phyloP scores from a whole-genome alignment of 345 rosid species.

The Euphorbia pulcherrima region DNA sequence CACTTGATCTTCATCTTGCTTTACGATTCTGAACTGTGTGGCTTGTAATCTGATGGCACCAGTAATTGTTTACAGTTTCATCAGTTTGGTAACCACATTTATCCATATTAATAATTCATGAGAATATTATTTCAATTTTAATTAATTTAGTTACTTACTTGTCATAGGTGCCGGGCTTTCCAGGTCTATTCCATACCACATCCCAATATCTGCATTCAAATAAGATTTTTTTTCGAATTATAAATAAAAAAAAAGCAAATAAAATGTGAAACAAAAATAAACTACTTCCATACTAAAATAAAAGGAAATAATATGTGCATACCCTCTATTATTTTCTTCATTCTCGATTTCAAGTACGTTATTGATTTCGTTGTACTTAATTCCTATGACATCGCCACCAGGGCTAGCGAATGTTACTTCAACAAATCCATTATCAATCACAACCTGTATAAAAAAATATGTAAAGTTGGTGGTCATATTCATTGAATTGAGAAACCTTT shows the following conservation, averaged over 20 bases:
- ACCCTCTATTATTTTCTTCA: constrained; percentile 25
- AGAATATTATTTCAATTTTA: neutral
- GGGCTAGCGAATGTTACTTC: constrained; percentile 22
- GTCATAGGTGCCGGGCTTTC: constrained; percentile 15
- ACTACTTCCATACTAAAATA: neutral
- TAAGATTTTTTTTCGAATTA: neutral
- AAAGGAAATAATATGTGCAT: neutral
- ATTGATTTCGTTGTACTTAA: constrained; percentile 20
- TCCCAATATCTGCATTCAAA: constrained; percentile 29
- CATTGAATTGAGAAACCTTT: no score
- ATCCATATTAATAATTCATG: neutral
- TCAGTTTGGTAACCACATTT: no score
- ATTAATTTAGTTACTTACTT: constrained; percentile 20
- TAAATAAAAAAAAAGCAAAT: neutral
- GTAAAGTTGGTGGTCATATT: no score
- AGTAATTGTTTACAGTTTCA: neutral
- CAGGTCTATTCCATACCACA: constrained; percentile 31
- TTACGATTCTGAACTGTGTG: constrained; percentile 13
- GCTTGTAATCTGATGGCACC: constrained; percentile 3
- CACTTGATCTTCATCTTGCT: constrained; percentile 21
- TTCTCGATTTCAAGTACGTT: constrained; percentile 24
- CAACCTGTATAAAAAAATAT: no score
- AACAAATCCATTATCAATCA: constrained; percentile 27
- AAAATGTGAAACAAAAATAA: neutral
- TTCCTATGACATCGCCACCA: constrained; percentile 21